Percentiles rank a stretch among this genome's conserved stretches.
phyloP scores from a whole-genome alignment of 2,329 filamentous ascomycete species.

The Beauveria pseudobassiana region DNA sequence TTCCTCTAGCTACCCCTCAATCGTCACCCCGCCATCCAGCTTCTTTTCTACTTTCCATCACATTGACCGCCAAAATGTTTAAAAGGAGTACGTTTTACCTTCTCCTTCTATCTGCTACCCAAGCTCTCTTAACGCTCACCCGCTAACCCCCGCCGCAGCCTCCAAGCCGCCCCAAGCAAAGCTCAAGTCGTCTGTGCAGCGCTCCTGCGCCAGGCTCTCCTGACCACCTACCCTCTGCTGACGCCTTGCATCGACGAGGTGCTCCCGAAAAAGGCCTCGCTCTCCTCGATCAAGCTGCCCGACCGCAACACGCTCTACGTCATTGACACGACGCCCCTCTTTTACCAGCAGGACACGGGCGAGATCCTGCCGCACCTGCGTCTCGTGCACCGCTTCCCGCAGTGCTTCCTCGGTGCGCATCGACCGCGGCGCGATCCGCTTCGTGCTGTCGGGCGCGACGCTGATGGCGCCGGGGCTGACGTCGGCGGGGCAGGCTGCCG shows the following conservation, averaged over 20 bases:
- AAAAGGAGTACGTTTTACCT: slow-evolving; percentile 66
- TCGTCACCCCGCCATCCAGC: slow-evolving; percentile 12
- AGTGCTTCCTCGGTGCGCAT: slow-evolving; percentile 77
- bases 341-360: slow-evolving; percentile 78
- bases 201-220: slow-evolving; percentile 72
- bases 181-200: slow-evolving; percentile 94
- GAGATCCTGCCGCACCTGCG: slow-evolving; percentile 79
- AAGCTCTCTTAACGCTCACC: not conserved
- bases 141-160: slow-evolving; percentile 39
- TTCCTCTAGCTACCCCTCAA: slow-evolving; percentile 4
- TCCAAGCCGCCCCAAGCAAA: slow-evolving; percentile 75
- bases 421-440: slow-evolving; percentile 92
- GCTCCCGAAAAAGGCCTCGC: slow-evolving; percentile 86
- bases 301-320: slow-evolving; percentile 87
- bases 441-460: slow-evolving; percentile 86
- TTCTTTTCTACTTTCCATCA: slow-evolving; percentile 12
- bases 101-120: not conserved
- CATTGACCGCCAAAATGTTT: slow-evolving; percentile 58
- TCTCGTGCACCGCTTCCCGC: slow-evolving; percentile 84
- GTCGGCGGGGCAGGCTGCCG: slow-evolving; percentile 71
- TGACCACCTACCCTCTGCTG: slow-evolving; percentile 79
- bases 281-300: slow-evolving; percentile 87
- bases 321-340: slow-evolving; percentile 65
- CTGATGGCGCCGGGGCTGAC: slow-evolving; percentile 96
- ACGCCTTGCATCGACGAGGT: slow-evolving; percentile 87